Evolutionary conservation across 768 basidiomycete species (phyloP), one percentile per base, ranked within the genome.

Genomic region (Lactifluus hygrophoroides): DNA sequence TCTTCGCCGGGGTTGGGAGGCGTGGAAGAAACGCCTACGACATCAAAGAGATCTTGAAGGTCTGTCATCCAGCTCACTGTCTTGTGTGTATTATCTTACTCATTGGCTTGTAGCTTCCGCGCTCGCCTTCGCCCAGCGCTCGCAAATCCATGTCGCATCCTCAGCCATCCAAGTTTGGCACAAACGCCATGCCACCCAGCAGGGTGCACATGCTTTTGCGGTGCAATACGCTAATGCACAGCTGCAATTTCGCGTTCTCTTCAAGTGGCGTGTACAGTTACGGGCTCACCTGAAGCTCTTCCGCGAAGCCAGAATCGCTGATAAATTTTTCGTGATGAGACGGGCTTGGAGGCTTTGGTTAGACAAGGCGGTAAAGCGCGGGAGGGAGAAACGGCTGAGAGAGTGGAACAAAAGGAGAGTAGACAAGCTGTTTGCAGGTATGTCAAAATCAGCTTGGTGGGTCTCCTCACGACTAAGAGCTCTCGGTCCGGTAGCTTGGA

Each of bases 181-280:
- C 19, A 67, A 72, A 56, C 71, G 73, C 5, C 68, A 74, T 63
- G 67, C 61, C 3, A 72, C 74, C 3, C 78, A 79, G 66, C 76
- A 74, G 56, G 81, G 80, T 56, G 75, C 78, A 3, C 66, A 70
- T 14, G 56, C 70, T 0, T 77, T 79, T 49, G 84, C 84, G 14
- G 69, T 74, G 11, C 77, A 78, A 53, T 80, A 79, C 65, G 73
- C 82, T 63, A 69, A 74, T 14, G 63, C 66, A 1, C 74, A 73
- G 56, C 59, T 81, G 8, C 67, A 69, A 9, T 76, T 72, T 54
- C 73, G 69, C 51, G 66, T 70, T 54, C 71, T 86, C 14, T 66
- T 79, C 5, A 65, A 60, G 17, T 90, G 88, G 88, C 77, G 83
- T 19, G 65, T 80, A 19, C 71, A 73, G 38, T 70, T 86, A 51